phyloP scores from a whole-genome alignment of 192 early-diverging fungal genomes.

The Hyaloraphidium curvatum region DNA sequence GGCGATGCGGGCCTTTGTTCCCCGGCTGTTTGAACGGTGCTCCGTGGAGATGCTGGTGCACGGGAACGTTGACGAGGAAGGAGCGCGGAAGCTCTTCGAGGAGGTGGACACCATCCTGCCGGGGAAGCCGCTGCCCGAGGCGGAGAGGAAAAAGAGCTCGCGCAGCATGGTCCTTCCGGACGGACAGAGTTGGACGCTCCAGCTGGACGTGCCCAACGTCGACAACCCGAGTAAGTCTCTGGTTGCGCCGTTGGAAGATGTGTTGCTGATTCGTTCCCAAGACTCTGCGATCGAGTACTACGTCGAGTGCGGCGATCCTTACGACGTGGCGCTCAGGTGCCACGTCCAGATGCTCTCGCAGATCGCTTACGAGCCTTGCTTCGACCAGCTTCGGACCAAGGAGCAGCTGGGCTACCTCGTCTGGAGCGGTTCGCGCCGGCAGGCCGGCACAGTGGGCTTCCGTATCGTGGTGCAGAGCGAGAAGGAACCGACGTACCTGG shows the following conservation, averaged over 20 bases:
- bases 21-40: constrained; percentile 43
- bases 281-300: constrained; percentile 80
- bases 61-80: constrained; percentile 59
- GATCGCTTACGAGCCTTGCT: constrained; percentile 73
- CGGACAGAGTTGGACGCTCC: constrained; percentile 24
- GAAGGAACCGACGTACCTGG: constrained; percentile 54
- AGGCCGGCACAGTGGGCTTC: constrained; percentile 52
- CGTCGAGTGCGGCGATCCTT: constrained; percentile 53
- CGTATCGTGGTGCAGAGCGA: constrained; percentile 79
- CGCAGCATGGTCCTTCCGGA: constrained; percentile 35
- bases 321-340: constrained; percentile 39
- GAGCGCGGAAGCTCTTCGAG: constrained; percentile 38
- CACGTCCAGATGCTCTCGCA: constrained; percentile 53
- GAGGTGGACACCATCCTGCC: constrained; percentile 38
- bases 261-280: no score
- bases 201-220: constrained; percentile 41
- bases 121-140: constrained; percentile 30
- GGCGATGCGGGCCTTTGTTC: constrained; percentile 58
- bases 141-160: constrained; percentile 25
- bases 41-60: constrained; percentile 65
- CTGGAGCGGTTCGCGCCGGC: not conserved
- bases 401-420: constrained; percentile 62
- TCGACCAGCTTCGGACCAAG: constrained; percentile 86
- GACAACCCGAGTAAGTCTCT: constrained; percentile 59
- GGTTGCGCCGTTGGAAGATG: no score